phyloP scores from a whole-genome alignment of 2,329 filamentous ascomycete species.

The Claviceps cyperi region DNA sequence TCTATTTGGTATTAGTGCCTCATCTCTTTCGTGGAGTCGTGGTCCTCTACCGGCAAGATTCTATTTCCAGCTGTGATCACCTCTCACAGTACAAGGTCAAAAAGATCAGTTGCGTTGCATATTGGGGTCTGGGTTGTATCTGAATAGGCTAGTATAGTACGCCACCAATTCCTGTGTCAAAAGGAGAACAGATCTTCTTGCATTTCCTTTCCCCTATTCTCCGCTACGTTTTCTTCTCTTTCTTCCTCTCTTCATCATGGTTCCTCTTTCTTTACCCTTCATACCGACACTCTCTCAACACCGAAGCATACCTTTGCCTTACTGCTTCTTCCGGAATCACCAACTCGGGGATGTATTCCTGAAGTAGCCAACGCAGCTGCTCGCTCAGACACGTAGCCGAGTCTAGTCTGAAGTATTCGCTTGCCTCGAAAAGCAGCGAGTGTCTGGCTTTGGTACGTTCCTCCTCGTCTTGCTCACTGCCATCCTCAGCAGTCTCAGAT shows the following conservation, averaged over 20 bases:
- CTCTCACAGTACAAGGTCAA: no score
- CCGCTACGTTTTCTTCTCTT: background rate
- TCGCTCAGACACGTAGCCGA: background rate
- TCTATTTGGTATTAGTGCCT: no score
- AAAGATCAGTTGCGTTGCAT: no score
- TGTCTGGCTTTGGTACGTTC: background rate
- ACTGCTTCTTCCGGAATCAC: background rate
- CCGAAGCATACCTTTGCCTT: background rate
- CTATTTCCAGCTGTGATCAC: no score
- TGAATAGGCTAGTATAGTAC: no score
- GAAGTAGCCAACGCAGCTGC: background rate
- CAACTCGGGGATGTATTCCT: background rate
- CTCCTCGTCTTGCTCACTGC: constrained; percentile 1
- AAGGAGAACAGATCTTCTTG: no score
- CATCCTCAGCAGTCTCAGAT: background rate
- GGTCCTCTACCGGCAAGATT: no score
- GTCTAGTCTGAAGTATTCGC: background rate
- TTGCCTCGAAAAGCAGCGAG: constrained; percentile 1
- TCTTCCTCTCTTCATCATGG: background rate
- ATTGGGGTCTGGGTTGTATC: no score
- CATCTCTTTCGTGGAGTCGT: no score
- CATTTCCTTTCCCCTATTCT: no score
- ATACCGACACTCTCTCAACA: background rate
- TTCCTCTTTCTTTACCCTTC: background rate
- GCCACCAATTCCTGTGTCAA: no score